A percentile compares a stretch with the other conserved stretches of the same genome.
Evolutionary conservation across 164 flowering plant genomes (phyloP).

Genomic region (Liriodendron chinense): DNA sequence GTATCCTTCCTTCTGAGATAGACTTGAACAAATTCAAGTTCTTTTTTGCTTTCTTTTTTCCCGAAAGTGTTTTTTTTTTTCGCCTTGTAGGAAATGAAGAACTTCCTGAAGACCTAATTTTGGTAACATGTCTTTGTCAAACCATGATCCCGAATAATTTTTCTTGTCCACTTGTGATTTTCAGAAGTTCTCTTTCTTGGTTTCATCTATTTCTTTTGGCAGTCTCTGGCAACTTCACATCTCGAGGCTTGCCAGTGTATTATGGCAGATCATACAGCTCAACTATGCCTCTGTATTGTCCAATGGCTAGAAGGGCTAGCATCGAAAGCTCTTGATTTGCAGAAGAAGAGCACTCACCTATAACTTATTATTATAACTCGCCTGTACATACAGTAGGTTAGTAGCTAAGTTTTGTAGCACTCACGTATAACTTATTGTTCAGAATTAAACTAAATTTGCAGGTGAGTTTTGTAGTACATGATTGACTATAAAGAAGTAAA

Average conservation of each 20-base stretch:
- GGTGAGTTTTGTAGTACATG: too few species aligned
- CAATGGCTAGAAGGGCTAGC: conserved; percentile 98
- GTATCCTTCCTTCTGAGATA: background rate
- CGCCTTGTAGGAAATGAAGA: conserved; percentile 75
- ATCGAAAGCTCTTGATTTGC: conserved; percentile 89
- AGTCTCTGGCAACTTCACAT: conserved; percentile 91
- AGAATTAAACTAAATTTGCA: too few species aligned
- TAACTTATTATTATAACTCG: too few species aligned
- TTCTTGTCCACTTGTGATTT: background rate
- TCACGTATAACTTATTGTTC: too few species aligned
- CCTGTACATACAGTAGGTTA: too few species aligned
- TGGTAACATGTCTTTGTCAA: conserved; percentile 40
- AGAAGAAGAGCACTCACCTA: conserved; percentile 73
- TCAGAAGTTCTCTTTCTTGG: background rate
- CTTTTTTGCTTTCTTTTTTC: background rate
- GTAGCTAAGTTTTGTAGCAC: too few species aligned
- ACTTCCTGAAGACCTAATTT: conserved; percentile 56
- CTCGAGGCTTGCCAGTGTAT: too few species aligned
- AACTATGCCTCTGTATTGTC: conserved; percentile 85
- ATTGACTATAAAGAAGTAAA: too few species aligned
- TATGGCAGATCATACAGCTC: conserved; percentile 73
- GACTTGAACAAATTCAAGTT: too few species aligned
- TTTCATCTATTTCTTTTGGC: conserved; percentile 18
- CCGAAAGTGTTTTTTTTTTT: conserved; percentile 12
- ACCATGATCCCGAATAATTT: background rate